Base-by-base conservation (phyloP, 2,329 filamentous ascomycete genomes). In the Pseudogymnoascus sp. region DNA sequence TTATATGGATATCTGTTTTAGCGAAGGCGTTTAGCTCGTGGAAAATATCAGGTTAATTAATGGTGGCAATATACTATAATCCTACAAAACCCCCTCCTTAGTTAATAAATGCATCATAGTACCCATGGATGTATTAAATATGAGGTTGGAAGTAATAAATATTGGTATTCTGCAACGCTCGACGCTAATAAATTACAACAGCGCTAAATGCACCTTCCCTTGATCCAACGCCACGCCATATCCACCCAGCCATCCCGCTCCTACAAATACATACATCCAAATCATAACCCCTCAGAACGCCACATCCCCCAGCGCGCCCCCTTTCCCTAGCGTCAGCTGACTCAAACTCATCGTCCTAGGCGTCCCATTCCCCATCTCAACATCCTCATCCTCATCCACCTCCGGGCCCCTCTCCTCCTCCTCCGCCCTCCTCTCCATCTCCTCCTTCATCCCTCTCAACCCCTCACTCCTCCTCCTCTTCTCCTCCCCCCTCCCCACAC, bases 291-390 rank as follows among this genome's bases (percentile, higher is more conserved):
- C 6, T 4, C 43, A 49, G 14, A 49, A 29, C 14, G 29, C 43
- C 23, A 49, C 43, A 16, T 16, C 23, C 43, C 23, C 14, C 10
- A 49, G 43, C 6, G 23, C 14, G 12, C 55, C 41, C 8, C 63
- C 59, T 14, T 43, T 62, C 31, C 74, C 75, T 67, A 82, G 74
- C 0, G 83, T 86, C 67, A 87, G 72, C 69, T 84, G 83, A 64
- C 83, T 83, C 10, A 88, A 76, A 29, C 83, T 89, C 69, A 91
- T 78, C 45, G 84, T 87, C 66, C 83, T 82, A 21, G 83, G 83
- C 1, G 85, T 83, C 70, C 77, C 83, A 65, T 81, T 81, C 60
- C 74, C 73, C 52, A 72, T 74, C 19, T 73, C 65, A 19, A 69
- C 68, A 37, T 41, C 65, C n/a, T 6, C 12, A 6, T 19, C 12